Evolutionary conservation across 2,329 filamentous ascomycete species (phyloP), one percentile per base, ranked within the genome.

Genomic region (Xylariaceae sp.): DNA sequence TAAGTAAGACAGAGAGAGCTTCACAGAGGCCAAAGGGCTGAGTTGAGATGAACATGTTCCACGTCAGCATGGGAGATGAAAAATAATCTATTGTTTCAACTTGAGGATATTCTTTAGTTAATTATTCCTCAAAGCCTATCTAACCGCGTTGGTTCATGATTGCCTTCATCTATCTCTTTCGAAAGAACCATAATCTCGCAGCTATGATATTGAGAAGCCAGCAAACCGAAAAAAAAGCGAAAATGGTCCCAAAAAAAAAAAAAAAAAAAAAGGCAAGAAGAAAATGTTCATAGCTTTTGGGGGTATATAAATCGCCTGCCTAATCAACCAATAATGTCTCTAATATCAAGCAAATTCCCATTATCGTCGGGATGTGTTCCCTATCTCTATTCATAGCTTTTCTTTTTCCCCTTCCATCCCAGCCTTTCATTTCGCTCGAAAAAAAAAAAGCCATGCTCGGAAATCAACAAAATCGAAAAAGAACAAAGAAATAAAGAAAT

Each of bases 271-370:
- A 5, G 2, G 44, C 32, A 34, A 34, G 32, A 37, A 6, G 6
- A 46, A 31, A 41, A 37, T 48, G 54, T 27, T 19, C 43, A 58
- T 55, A 50, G 51, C 56, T 51, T 56, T 51, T 35, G 26, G 54
- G 53, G 56, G 56, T 58, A 58, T 58, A 19, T 40, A 9, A 7
- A 6, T 40, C 47, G 32, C 41, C 41, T 29, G 30, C 27, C 48
- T 30, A 8, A 39, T 8, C 39, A 43, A 43, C 11, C 12, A 46
- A 44, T 11, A 29, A 11, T 19, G 19, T 19, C 19, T 19, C 19
- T 19, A 19, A 19, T 19, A 19, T 19, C 19, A 19, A 19, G 19
- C 19, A 19, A 19, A 2, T 19, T 19, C 19, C 19, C 19, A 19
- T 19, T 19, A 19, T 19, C 19, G 19, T 19, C 19, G 19, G 19